These are phyloP conservation scores for Fusarium piperis DNA, from an alignment of 2,329 filamentous ascomycete genomes.

Conservation along the genomic window DNA sequence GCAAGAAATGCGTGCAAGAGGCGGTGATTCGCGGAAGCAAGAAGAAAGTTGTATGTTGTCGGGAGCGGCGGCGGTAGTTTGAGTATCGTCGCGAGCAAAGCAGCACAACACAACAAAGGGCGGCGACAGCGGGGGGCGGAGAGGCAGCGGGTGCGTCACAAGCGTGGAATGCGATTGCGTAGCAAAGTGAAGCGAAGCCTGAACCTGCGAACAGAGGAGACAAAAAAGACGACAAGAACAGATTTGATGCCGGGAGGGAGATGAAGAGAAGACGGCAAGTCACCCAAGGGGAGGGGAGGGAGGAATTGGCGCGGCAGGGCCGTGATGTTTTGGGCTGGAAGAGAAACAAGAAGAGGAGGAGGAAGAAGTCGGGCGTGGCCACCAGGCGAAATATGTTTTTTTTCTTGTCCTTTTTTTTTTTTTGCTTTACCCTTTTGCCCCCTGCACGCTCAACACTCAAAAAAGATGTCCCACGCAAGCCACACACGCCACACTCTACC, in stretches of 20 bases:
- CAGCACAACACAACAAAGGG: slow-evolving; percentile 12
- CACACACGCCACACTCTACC: slow-evolving; percentile 19
- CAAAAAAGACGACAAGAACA: slow-evolving; percentile 47
- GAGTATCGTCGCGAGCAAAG: slow-evolving; percentile 29
- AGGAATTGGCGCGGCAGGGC: slow-evolving; percentile 58
- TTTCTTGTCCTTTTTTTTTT: slow-evolving; percentile 26
- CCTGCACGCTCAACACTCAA: not conserved
- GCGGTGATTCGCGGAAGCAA: slow-evolving; percentile 13
- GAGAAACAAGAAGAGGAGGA: slow-evolving; percentile 38
- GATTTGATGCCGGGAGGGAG: slow-evolving; percentile 45
- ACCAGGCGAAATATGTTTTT: slow-evolving; percentile 42
- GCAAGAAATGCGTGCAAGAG: slow-evolving; percentile 15
- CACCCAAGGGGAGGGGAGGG: slow-evolving; percentile 49
- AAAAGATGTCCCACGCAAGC: slow-evolving; percentile 11
- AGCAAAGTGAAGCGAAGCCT: slow-evolving; percentile 26
- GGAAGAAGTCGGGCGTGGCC: slow-evolving; percentile 29
- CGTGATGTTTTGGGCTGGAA: slow-evolving; percentile 48
- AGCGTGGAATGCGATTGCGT: slow-evolving; percentile 25
- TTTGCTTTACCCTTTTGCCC: slow-evolving; percentile 21
- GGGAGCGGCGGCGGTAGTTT: slow-evolving; percentile 13
- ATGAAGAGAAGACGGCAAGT: slow-evolving; percentile 50
- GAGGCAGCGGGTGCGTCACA: slow-evolving; percentile 30
- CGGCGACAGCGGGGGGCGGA: slow-evolving; percentile 16
- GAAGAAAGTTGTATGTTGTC: slow-evolving; percentile 6
- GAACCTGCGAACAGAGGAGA: slow-evolving; percentile 36